These are phyloP conservation scores for Bipolaris sorokiniana DNA, from an alignment of 2,329 filamentous ascomycete genomes.

Conservation along the genomic window DNA sequence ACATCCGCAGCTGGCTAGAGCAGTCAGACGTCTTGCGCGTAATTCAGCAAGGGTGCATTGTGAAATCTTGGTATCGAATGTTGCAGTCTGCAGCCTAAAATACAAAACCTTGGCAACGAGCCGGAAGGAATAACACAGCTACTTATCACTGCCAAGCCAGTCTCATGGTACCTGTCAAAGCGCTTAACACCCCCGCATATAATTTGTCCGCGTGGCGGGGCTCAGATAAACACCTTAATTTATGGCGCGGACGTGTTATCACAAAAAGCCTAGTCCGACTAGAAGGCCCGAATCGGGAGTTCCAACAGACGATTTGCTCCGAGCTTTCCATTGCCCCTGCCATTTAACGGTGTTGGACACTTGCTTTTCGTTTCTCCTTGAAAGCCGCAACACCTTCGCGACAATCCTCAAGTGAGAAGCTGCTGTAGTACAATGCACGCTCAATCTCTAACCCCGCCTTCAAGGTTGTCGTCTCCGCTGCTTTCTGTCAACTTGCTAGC, in stretches of 20 bases:
- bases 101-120: background rate
- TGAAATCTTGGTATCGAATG: too few relatives aligned
- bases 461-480: slow-evolving; percentile 54
- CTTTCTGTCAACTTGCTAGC: slow-evolving; percentile 22
- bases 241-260: background rate
- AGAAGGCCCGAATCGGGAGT: background rate
- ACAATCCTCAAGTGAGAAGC: slow-evolving; percentile 50
- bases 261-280: background rate
- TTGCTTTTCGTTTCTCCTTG: slow-evolving; percentile 47
- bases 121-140: background rate
- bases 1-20: too few relatives aligned
- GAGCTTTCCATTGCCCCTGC: background rate
- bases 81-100: too few relatives aligned
- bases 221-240: background rate
- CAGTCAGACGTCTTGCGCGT: too few relatives aligned
- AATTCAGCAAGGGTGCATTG: too few relatives aligned
- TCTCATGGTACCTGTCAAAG: background rate
- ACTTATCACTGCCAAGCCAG: background rate
- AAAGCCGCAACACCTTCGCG: slow-evolving; percentile 53
- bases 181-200: background rate
- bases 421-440: slow-evolving; percentile 43
- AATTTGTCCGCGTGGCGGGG: background rate
- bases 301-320: background rate
- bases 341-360: slow-evolving; percentile 30
- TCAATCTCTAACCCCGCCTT: slow-evolving; percentile 50